Evolutionary conservation across 352 stramenopile genomes (phyloP).

Genomic region (Pythium phragmitis): DNA sequence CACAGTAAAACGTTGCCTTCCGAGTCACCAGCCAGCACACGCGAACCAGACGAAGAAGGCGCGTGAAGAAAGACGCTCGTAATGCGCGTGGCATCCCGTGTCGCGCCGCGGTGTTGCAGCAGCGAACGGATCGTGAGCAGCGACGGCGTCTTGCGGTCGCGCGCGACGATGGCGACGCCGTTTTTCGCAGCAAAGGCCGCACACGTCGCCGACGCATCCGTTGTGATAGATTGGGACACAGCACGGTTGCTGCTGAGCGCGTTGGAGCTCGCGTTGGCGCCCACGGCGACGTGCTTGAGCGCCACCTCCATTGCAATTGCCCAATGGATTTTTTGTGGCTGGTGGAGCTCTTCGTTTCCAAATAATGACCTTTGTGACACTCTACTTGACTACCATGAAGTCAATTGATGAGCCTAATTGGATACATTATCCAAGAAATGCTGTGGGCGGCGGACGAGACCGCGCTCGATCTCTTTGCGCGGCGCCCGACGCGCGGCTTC

Average conservation of each 20-base stretch:
- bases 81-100: constrained; percentile 34
- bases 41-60: constrained; percentile 6
- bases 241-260: constrained; percentile 36
- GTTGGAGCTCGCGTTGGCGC: constrained; percentile 54
- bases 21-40: constrained; percentile 61
- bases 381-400: constrained; percentile 6
- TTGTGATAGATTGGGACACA: not conserved
- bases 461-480: constrained; percentile 72
- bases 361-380: constrained; percentile 10
- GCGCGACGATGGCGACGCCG: constrained; percentile 41
- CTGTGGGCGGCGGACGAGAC: constrained; percentile 58
- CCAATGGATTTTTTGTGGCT: not conserved
- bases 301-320: constrained; percentile 12
- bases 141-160: constrained; percentile 4
- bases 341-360: not conserved
- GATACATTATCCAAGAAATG: constrained; percentile 14
- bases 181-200: constrained; percentile 53
- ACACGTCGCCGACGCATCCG: constrained; percentile 6
- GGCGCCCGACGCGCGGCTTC: constrained; percentile 50
- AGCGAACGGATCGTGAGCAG: constrained; percentile 36
- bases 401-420: not conserved
- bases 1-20: constrained; percentile 64
- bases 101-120: constrained; percentile 45
- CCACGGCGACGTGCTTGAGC: constrained; percentile 51
- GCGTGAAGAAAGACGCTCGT: constrained; percentile 45